Percentiles rank a stretch among this genome's conserved stretches.
phyloP scores from a whole-genome alignment of 2,329 filamentous ascomycete genomes.

The Botryotinia globosa region DNA sequence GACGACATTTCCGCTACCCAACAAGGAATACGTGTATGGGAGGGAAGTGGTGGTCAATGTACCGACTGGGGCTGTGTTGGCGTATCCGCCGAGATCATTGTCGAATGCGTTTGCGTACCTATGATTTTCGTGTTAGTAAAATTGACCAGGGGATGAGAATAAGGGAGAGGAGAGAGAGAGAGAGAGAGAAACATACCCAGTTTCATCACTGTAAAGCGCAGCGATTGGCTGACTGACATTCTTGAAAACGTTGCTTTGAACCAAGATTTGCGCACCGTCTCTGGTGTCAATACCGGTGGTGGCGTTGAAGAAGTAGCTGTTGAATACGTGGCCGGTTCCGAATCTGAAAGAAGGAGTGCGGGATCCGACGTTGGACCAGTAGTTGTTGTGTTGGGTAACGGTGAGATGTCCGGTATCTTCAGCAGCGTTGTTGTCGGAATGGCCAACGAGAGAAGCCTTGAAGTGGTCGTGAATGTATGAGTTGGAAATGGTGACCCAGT shows the following conservation, averaged over 20 bases:
- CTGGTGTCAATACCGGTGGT: conserved; percentile 56
- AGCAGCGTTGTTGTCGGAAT: conserved; percentile 33
- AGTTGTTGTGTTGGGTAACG: conserved; percentile 34
- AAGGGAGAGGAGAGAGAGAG: background rate
- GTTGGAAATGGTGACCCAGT: conserved; percentile 45
- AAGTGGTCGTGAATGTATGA: conserved; percentile 46
- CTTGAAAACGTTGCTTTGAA: conserved; percentile 52
- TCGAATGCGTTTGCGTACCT: conserved; percentile 42
- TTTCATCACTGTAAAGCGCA: conserved; percentile 25
- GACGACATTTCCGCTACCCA: conserved; percentile 50
- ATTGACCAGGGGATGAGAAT: background rate
- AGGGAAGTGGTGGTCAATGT: conserved; percentile 44
- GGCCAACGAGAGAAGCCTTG: conserved; percentile 35
- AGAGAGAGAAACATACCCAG: conserved; percentile 6
- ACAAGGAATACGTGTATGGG: conserved; percentile 52
- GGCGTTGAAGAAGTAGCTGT: conserved; percentile 48
- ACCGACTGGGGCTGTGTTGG: conserved; percentile 50
- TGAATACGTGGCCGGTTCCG: conserved; percentile 56
- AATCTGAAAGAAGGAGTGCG: conserved; percentile 59
- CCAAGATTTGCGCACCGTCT: conserved; percentile 44
- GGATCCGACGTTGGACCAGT: conserved; percentile 30
- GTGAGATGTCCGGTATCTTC: conserved; percentile 35
- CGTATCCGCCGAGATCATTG: conserved; percentile 48
- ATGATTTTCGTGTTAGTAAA: background rate
- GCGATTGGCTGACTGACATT: conserved; percentile 42